Percentiles rank a stretch among this genome's conserved stretches.
These are phyloP conservation scores for Apiospora kogelbergensis DNA, from an alignment of 2,329 filamentous ascomycete genomes.

Conservation along the genomic window DNA sequence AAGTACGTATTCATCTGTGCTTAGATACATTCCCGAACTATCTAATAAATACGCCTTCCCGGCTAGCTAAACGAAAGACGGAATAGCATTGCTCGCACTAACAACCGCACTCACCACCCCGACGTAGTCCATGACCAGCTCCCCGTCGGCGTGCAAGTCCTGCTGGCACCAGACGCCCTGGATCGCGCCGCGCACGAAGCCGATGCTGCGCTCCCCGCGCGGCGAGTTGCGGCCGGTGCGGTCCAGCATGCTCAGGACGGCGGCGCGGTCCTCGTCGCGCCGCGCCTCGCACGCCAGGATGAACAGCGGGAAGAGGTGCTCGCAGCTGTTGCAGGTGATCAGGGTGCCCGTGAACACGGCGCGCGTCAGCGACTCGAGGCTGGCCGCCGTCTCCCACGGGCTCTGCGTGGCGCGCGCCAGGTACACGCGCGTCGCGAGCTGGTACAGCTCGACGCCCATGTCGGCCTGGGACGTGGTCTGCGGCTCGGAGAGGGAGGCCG, in stretches of 20 bases:
- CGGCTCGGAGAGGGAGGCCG: not conserved
- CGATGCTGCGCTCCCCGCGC: slow-evolving; percentile 21
- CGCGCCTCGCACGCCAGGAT: slow-evolving; percentile 35
- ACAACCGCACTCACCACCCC: slow-evolving; percentile 23
- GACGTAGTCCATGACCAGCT: slow-evolving; percentile 30
- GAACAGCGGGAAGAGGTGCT: slow-evolving; percentile 35
- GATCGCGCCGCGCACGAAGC: slow-evolving; percentile 22
- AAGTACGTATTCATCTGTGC: too few relatives aligned
- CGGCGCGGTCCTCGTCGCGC: slow-evolving; percentile 24
- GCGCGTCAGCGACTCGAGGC: slow-evolving; percentile 22
- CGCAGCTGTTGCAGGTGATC: slow-evolving; percentile 18
- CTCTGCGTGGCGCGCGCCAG: slow-evolving; percentile 24
- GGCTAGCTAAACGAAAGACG: slow-evolving; percentile 21
- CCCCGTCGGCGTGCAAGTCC: slow-evolving; percentile 32
- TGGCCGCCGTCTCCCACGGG: slow-evolving; percentile 19
- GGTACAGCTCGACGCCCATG: slow-evolving; percentile 19
- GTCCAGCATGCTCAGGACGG: slow-evolving; percentile 30
- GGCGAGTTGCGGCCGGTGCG: slow-evolving; percentile 20
- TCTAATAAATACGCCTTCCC: not conserved
- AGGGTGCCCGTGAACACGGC: slow-evolving; percentile 18
- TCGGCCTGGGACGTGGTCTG: not conserved
- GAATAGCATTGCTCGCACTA: slow-evolving; percentile 21
- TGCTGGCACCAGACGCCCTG: slow-evolving; percentile 34
- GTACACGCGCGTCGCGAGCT: slow-evolving; percentile 21
- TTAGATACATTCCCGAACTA: too few relatives aligned